phyloP scores from a whole-genome alignment of 306 rosid species.

The Morella rubra region DNA sequence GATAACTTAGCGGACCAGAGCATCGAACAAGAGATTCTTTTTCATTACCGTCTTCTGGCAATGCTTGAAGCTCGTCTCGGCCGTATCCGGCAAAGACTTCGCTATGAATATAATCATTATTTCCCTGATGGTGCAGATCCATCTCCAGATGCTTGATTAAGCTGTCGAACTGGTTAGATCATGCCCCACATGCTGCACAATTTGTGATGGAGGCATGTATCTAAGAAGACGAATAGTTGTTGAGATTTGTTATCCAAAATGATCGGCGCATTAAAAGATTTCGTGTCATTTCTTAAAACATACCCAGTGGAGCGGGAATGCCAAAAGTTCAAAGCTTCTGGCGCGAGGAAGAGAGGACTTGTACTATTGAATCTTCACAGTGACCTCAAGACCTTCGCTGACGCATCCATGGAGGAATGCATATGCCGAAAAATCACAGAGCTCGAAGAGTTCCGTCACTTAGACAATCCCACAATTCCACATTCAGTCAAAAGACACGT shows the following conservation, averaged over 20 bases:
- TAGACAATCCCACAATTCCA: constrained; percentile 26
- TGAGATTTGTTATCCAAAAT: neutral
- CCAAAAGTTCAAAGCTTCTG: neutral
- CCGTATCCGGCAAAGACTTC: neutral
- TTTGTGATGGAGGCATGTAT: neutral
- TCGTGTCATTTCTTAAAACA: neutral
- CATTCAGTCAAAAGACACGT: neutral
- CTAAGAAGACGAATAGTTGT: neutral
- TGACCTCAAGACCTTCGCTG: neutral
- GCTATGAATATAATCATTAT: neutral
- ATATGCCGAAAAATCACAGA: constrained; percentile 55
- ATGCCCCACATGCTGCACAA: neutral
- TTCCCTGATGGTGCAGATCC: neutral
- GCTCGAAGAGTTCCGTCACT: constrained; percentile 53
- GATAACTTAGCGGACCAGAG: neutral
- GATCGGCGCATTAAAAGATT: neutral
- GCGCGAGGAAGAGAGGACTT: neutral
- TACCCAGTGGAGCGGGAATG: constrained; percentile 12
- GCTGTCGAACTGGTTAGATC: neutral
- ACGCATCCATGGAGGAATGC: constrained; percentile 46
- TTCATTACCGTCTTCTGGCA: neutral
- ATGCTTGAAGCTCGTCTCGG: neutral
- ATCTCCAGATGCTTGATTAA: neutral
- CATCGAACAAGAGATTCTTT: neutral
- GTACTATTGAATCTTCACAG: neutral